Evolutionary conservation across 495 filamentous ascomycete genomes (phyloP), one percentile per base, ranked within the genome.

Genomic region (Lentithecium fluviatile): DNA sequence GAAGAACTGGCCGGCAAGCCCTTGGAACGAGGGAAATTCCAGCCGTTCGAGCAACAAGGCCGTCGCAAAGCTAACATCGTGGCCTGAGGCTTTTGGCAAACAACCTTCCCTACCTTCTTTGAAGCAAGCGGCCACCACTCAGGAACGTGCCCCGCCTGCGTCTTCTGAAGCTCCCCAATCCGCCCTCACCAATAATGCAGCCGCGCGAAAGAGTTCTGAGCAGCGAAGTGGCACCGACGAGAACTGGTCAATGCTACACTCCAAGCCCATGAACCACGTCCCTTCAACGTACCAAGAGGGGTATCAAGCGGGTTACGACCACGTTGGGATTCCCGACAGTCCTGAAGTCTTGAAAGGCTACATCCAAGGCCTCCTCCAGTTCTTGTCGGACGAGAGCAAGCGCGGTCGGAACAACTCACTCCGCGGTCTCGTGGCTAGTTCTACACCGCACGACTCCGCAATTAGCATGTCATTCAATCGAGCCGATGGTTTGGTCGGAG

Each of bases 261-360:
- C 29, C 7, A 62, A 59, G 25, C 47, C 48, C 15, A 42, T 48
- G 11, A 47, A 17, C n/a, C 43, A 58, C 29, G 24, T 56, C 1
- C 49, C 55, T 24, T 45, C 51, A 21, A 68, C 65, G 4, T 74
- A 66, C 45, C 56, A 65, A 45, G 70, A 73, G 42, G 70, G 69
- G 43, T 73, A 62, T 47, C 64, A 68, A n/a, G 66, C 70, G 3
- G 71, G 71, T n/a, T 46, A 66, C 13, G 32, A 55, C 21, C 70
- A 71, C 38, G 17, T 57, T 36, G 58, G 69, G 15, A 20, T 71
- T 37, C 66, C 53, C 2, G 45, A 46, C n/a, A 60, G 65, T 45
- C 38, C 40, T 7, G 70, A 74, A 15, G 65, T 69, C 17, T 42
- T 74, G 7, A 52, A 59, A 17, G 71, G 71, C 0, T 74, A 68